Conservation (phyloP, 345 rosid species). For the Trapa bicornis region DNA sequence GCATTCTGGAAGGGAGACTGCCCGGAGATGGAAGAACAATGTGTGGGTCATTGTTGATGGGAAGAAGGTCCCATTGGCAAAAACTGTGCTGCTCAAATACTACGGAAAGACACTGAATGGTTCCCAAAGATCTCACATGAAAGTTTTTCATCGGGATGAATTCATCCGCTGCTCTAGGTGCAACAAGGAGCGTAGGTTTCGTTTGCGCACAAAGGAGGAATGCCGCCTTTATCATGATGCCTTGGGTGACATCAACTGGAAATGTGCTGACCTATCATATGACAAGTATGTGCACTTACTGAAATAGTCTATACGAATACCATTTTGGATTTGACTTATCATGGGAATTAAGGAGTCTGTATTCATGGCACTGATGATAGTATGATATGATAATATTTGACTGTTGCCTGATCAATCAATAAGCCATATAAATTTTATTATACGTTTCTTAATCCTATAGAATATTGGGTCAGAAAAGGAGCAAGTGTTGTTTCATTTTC, state of each 20-base stretch:
- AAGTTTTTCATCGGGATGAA: conserved; percentile 76
- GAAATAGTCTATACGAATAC: background rate
- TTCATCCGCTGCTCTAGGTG: conserved; percentile 64
- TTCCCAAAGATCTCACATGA: conserved; percentile 52
- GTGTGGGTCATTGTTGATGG: conserved; percentile 88
- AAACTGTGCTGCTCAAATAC: conserved; percentile 84
- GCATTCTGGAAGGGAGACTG: conserved; percentile 99
- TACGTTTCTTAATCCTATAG: background rate
- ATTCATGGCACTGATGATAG: background rate
- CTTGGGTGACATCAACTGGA: conserved; percentile 58
- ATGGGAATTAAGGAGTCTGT: background rate
- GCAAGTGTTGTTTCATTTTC: background rate
- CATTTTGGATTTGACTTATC: background rate
- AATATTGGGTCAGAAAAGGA: background rate
- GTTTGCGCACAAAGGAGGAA: conserved; percentile 62
- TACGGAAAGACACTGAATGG: conserved; percentile 59
- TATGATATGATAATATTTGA: background rate
- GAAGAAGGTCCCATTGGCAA: conserved; percentile 82
- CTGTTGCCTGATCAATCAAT: background rate
- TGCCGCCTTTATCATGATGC: conserved; percentile 86
- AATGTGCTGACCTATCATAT: conserved; percentile 60
- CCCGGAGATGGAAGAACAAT: conserved; percentile 98
- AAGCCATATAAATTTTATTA: background rate
- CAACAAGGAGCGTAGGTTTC: conserved; percentile 78
- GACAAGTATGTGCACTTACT: conserved; percentile 43